phyloP scores from a whole-genome alignment of 75 land plant species.

The Larix kaempferi region DNA sequence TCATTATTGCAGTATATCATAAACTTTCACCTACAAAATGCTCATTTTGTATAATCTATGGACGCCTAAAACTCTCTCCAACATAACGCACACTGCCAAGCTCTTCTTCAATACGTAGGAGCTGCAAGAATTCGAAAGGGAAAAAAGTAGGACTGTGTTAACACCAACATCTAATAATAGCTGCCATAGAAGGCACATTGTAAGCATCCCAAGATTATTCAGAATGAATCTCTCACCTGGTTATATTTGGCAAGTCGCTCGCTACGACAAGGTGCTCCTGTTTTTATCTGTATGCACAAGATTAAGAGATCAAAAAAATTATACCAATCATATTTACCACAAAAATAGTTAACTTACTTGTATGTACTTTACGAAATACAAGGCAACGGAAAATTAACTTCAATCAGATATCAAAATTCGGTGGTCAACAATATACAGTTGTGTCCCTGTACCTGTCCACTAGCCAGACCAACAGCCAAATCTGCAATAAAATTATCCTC shows the following conservation, averaged over 20 bases:
- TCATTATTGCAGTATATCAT: background rate
- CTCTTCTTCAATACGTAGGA: constrained; percentile 97
- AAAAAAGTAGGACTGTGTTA: background rate
- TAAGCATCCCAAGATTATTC: background rate
- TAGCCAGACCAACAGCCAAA: constrained; percentile 91
- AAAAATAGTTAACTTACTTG: background rate
- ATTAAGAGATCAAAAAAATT: constrained; percentile 2
- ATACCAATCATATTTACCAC: background rate
- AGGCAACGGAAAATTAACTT: background rate
- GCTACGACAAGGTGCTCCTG: constrained; percentile 97
- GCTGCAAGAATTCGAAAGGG: constrained; percentile 33
- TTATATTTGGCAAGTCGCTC: constrained; percentile 93
- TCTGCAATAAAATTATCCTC: constrained; percentile 98
- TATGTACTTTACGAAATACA: background rate
- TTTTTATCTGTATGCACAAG: constrained; percentile 66
- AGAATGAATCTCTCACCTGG: constrained; percentile 44
- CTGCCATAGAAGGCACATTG: background rate
- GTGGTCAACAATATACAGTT: background rate
- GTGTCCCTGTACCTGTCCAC: constrained; percentile 69
- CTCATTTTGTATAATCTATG: constrained; percentile 33
- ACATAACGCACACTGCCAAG: constrained; percentile 88
- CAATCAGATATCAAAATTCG: background rate
- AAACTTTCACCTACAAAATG: constrained; percentile 8
- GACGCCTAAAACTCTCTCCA: constrained; percentile 82
- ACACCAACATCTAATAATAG: background rate